phyloP scores from a whole-genome alignment of 495 filamentous ascomycete species.

The Pseudoneurospora amorphoporcata region DNA sequence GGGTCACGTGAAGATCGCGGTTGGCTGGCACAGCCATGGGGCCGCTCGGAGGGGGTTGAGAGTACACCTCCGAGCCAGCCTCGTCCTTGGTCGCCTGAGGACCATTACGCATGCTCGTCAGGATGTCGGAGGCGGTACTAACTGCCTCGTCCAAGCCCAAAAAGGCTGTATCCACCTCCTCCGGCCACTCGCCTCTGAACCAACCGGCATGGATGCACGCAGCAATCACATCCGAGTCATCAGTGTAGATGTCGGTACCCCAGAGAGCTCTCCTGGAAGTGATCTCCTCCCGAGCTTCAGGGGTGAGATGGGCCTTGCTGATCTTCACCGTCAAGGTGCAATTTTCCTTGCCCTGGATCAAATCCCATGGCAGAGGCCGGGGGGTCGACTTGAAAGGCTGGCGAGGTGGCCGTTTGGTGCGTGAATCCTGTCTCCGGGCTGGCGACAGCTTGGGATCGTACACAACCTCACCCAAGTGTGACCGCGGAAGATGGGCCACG shows the following conservation, averaged over 20 bases:
- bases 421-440: constrained; percentile 40
- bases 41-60: constrained; percentile 34
- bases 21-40: constrained; percentile 45
- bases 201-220: constrained; percentile 90
- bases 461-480: constrained; percentile 60
- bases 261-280: constrained; percentile 68
- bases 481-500: constrained; percentile 57
- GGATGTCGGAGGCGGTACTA: neutral
- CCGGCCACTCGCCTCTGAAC: constrained; percentile 78
- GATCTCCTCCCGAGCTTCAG: constrained; percentile 65
- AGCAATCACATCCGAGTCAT: constrained; percentile 88
- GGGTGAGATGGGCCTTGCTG: constrained; percentile 62
- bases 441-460: constrained; percentile 45
- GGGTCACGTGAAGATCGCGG: constrained; percentile 72
- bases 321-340: constrained; percentile 84
- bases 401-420: constrained; percentile 41
- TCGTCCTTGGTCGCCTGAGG: neutral
- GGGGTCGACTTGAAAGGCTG: constrained; percentile 63
- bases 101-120: neutral
- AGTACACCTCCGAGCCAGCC: constrained; percentile 23
- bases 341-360: constrained; percentile 76
- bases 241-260: constrained; percentile 91
- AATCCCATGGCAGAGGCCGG: constrained; percentile 53
- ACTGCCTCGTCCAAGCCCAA: constrained; percentile 48
- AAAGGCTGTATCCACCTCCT: constrained; percentile 55